Evolutionary conservation across 768 basidiomycete genomes (phyloP), one percentile per base, ranked within the genome.

Genomic region (Calocybe gangraenosa): DNA sequence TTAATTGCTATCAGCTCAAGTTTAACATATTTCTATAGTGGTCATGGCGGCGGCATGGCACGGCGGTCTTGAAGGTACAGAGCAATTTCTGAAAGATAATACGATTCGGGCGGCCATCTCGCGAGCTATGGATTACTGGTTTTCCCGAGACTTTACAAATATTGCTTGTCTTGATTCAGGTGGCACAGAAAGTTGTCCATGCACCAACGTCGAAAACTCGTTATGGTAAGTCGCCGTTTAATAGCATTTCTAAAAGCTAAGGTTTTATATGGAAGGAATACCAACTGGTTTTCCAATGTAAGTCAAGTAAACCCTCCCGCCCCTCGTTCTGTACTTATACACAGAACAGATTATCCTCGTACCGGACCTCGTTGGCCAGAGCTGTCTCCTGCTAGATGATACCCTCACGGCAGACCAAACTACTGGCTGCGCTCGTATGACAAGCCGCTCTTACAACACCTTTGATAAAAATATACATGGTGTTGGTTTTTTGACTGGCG

Each of bases 251-350:
- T 19, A n/a, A 23, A 9, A n/a, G n/a, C 15, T 9, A 21, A 17
- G 9, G n/a, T 33, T 28, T 14, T 28, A 34, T 37, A 37, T 19
- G 37, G 63, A 17, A 82, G 80, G 78, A 85, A 83, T 52, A 75
- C 75, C 1, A 84, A 83, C 52, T 84, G 82, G 82, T 84, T 74
- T 53, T 73, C 73, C 5, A 82, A 81, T 50, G 78, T 78, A 35
- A 10, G 72, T 54, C 22, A 40, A 33, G 32, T 31, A 30, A 28
- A 25, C 23, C 13, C 13, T 17, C 21, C 17, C 33, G 18, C 13
- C 15, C 30, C 22, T 9, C 6, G 30, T 30, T 31, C 31, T 44
- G 7, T 20, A 38, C 37, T 15, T 43, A 41, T n/a, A 17, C 4
- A 43, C 7, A 39, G 4, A 19, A 44, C 47, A 84, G 75, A 71